Conservation (phyloP, 2,329 filamentous ascomycete species). For the Microsporum audouinii region DNA sequence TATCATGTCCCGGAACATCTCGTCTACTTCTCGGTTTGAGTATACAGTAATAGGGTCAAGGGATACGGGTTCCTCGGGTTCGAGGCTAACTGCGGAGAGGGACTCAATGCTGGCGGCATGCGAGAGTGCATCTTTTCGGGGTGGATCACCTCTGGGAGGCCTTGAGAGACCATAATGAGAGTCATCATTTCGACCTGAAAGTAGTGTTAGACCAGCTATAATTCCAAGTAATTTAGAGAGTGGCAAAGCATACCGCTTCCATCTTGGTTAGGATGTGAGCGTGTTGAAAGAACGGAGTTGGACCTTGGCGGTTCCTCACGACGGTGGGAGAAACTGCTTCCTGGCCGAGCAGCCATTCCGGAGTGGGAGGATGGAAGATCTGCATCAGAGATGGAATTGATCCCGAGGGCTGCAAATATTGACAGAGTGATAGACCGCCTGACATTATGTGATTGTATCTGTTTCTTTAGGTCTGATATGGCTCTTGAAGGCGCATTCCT, state of each 20-base stretch:
- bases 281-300: slow-evolving; percentile 17
- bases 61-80: slow-evolving; percentile 47
- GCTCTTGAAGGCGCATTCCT: slow-evolving; percentile 69
- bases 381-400: slow-evolving; percentile 30
- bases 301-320: slow-evolving; percentile 18
- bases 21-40: slow-evolving; percentile 76
- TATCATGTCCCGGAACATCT: slow-evolving; percentile 71
- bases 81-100: slow-evolving; percentile 7
- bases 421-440: slow-evolving; percentile 73
- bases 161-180: slow-evolving; percentile 4
- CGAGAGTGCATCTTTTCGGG: slow-evolving; percentile 10
- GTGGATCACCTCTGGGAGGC: slow-evolving; percentile 7
- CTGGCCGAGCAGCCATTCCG: slow-evolving; percentile 17
- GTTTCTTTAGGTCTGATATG: slow-evolving; percentile 78
- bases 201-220: neutral
- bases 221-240: neutral
- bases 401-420: slow-evolving; percentile 63
- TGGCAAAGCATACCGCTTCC: slow-evolving; percentile 10
- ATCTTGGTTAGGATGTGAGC: slow-evolving; percentile 13
- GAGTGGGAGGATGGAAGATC: slow-evolving; percentile 18
- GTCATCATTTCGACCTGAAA: slow-evolving; percentile 5
- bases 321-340: slow-evolving; percentile 19
- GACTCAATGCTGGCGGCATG: slow-evolving; percentile 13
- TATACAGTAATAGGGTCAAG: slow-evolving; percentile 77
- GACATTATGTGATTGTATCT: slow-evolving; percentile 73